phyloP scores from a whole-genome alignment of 495 filamentous ascomycete genomes.

The Lophiotrema nucula region DNA sequence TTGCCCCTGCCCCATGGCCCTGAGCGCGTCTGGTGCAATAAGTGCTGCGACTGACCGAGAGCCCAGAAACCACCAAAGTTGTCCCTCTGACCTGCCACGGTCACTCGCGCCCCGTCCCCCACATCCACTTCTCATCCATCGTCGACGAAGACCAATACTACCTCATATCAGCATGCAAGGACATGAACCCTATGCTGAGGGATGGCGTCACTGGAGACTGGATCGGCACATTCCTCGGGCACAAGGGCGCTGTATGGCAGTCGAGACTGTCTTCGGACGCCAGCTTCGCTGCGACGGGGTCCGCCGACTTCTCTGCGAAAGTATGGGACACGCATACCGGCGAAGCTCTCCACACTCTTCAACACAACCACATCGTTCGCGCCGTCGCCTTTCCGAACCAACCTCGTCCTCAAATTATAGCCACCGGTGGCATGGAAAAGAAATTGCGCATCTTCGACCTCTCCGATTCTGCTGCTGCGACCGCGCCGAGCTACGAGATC shows the following conservation, averaged over 20 bases:
- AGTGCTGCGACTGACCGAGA: too few relatives aligned
- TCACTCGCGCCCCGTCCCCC: slow-evolving; percentile 92
- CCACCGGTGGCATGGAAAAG: slow-evolving; percentile 93
- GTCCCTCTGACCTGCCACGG: slow-evolving; percentile 97
- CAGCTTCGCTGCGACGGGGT: slow-evolving; percentile 82
- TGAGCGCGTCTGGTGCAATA: too few relatives aligned
- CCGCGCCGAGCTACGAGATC: slow-evolving; percentile 65
- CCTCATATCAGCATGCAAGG: slow-evolving; percentile 97
- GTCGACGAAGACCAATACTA: slow-evolving; percentile 88
- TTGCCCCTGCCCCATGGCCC: too few relatives aligned
- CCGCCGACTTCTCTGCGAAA: slow-evolving; percentile 96
- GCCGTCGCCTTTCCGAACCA: slow-evolving; percentile 81
- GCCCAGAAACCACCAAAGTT: slow-evolving; percentile 61
- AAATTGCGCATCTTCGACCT: slow-evolving; percentile 94
- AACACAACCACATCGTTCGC: slow-evolving; percentile 92
- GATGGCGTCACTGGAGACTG: slow-evolving; percentile 94
- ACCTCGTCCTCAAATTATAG: slow-evolving; percentile 73
- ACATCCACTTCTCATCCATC: slow-evolving; percentile 87
- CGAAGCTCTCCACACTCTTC: slow-evolving; percentile 81
- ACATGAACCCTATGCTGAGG: slow-evolving; percentile 97
- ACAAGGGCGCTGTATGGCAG: slow-evolving; percentile 98
- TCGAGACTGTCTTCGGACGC: slow-evolving; percentile 86
- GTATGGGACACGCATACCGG: slow-evolving; percentile 96
- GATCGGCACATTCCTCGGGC: slow-evolving; percentile 97
- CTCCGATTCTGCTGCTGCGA: slow-evolving; percentile 37